Base-by-base conservation (phyloP, 805 yeast genomes). In the Middelhovenomyces tepae region DNA sequence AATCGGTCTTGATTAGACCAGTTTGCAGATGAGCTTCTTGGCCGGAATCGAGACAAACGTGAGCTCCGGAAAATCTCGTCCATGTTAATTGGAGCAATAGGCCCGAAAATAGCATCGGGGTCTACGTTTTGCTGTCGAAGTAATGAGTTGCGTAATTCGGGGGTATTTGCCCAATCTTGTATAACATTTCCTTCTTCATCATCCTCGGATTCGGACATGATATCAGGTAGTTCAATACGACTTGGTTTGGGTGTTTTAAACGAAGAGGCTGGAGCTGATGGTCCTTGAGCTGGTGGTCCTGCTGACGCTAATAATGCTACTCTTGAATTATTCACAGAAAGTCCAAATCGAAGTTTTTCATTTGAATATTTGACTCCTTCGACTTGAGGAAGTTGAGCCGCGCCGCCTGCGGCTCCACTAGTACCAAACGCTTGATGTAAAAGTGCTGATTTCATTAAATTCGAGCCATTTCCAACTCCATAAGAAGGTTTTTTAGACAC, bases 91-190 rank as follows among this genome's bases (percentile, higher is more conserved):
- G 75, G 75, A 0, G 81, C 79, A 20, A 80, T 69, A 5, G 81
- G 78, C 0, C 94, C 94, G 58, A 85, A 83, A 1, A 84, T 69
- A 13, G 64, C 51, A 40, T 66, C 73, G 0, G 91, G 87, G 47
- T 84, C 78, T 39, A 78, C 58, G 18, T 50, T 52, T 31, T 39
- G 53, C 48, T 74, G 78, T 38, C 66, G 70, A 15, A 55, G 48
- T 23, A 75, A 55, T 22, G 65, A 59, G 19, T 61, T 59, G 27
- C 65, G 63, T 33, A 76, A 51, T 37, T 67, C 69, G 4, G 81
- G 78, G 2, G 79, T 67, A 36, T 65, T 60, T 2, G 82, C 83
- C 84, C 84, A 77, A 26, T 67, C 68, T 26, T 67, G 66, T 27
- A 74, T 53, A 10, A 67, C 62, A 22, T 61, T 59, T 10, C 68